Evolutionary conservation across 1,284 basidiomycete genomes (phyloP).

Genomic region (Tranzscheliella williamsii): DNA sequence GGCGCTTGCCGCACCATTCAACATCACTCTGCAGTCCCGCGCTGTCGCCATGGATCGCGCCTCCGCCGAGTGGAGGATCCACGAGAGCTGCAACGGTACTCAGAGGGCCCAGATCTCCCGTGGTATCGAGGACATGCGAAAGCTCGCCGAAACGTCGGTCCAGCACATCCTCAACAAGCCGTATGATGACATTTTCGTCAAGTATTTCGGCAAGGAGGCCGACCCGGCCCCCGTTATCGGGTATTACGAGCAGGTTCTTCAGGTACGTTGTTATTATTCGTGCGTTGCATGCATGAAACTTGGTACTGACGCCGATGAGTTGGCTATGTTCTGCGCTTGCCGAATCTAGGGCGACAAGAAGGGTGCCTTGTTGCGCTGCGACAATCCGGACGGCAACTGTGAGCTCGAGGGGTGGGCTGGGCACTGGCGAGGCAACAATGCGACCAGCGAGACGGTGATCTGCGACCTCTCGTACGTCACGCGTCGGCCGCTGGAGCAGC

Average conservation of each 20-base stretch:
- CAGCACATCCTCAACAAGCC: conserved; percentile 61
- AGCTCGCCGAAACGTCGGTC: conserved; percentile 54
- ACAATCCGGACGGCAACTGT: conserved; percentile 62
- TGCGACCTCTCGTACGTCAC: conserved; percentile 40
- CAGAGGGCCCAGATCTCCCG: conserved; percentile 59
- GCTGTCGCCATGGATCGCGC: not conserved
- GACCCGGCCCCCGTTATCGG: conserved; percentile 54
- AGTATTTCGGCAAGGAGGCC: conserved; percentile 61
- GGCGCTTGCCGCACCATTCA: too few relatives aligned
- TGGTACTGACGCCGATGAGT: too few relatives aligned
- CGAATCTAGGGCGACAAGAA: conserved; percentile 37
- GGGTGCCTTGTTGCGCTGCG: conserved; percentile 55
- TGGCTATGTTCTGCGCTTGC: too few relatives aligned
- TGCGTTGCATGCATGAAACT: not conserved
- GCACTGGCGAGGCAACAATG: conserved; percentile 63
- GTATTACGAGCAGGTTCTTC: conserved; percentile 59
- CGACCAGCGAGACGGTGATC: conserved; percentile 62
- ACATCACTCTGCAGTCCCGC: too few relatives aligned
- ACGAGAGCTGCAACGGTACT: conserved; percentile 62
- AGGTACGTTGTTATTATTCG: too few relatives aligned
- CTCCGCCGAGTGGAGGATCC: conserved; percentile 56
- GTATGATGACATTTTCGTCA: conserved; percentile 56
- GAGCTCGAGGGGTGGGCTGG: conserved; percentile 60
- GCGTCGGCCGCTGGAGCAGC: conserved; percentile 24
- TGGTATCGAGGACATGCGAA: conserved; percentile 59